Percentiles rank a stretch among this genome's conserved stretches.
Evolutionary conservation across 2,329 filamentous ascomycete species (phyloP).

Genomic region (Neoarthrinium moseri): DNA sequence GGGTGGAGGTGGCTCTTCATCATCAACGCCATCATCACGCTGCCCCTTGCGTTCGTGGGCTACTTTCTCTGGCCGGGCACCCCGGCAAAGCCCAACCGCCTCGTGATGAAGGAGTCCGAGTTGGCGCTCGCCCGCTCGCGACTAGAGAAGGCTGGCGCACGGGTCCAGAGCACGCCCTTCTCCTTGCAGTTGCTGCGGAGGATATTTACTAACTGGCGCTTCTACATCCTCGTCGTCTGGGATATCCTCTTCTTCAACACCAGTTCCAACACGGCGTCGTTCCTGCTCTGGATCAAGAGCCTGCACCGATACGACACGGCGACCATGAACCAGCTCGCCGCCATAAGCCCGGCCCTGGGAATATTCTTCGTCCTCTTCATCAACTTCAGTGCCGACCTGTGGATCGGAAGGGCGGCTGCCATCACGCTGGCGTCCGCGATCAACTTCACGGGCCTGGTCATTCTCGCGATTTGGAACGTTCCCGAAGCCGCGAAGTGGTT

Average conservation of each 20-base stretch:
- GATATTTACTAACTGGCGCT: constrained; percentile 5
- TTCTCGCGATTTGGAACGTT: constrained; percentile 55
- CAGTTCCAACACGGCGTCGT: constrained; percentile 45
- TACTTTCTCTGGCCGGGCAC: constrained; percentile 44
- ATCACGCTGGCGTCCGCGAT: constrained; percentile 50
- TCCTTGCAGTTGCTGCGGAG: neutral
- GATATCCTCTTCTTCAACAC: constrained; percentile 57
- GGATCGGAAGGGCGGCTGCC: constrained; percentile 51
- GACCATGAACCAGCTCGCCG: constrained; percentile 49
- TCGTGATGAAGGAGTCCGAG: constrained; percentile 33
- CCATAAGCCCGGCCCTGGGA: constrained; percentile 51
- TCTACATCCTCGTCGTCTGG: constrained; percentile 47
- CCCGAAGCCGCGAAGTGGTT: constrained; percentile 54
- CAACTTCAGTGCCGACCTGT: constrained; percentile 53
- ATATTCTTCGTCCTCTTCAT: constrained; percentile 55
- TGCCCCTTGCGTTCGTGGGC: constrained; percentile 45
- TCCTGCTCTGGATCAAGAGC: constrained; percentile 58
- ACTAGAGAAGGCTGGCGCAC: constrained; percentile 38
- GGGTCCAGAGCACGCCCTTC: constrained; percentile 22
- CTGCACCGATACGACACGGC: constrained; percentile 44
- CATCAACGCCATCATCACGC: constrained; percentile 48
- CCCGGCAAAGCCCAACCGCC: constrained; percentile 15
- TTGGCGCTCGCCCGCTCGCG: constrained; percentile 42
- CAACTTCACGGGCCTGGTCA: constrained; percentile 53
- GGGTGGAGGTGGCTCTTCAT: constrained; percentile 49